phyloP scores from a whole-genome alignment of 805 yeast species.

The Monosporozyma aquatica region DNA sequence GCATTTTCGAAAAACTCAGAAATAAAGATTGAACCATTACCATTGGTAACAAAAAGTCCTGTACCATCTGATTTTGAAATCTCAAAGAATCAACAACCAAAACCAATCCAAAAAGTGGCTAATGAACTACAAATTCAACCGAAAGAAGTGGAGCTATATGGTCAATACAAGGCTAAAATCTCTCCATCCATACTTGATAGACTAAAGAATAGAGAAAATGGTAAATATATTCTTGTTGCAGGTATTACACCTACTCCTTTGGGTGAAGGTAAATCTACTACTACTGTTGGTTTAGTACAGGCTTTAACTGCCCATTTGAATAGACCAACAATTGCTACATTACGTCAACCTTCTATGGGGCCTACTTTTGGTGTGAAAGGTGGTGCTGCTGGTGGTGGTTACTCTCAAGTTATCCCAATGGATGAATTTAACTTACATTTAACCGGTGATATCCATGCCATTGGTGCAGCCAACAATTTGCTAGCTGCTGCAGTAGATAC shows the following conservation, averaged over 20 bases:
- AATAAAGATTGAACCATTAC: conserved; percentile 47
- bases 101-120: conserved; percentile 67
- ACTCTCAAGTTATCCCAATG: conserved; percentile 96
- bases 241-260: conserved; percentile 98
- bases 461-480: conserved; percentile 85
- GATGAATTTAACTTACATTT: conserved; percentile 96
- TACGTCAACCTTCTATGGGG: conserved; percentile 97
- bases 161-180: conserved; percentile 84
- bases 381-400: conserved; percentile 99
- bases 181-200: conserved; percentile 61
- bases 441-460: conserved; percentile 97
- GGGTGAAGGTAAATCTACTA: conserved; percentile 96
- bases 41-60: conserved; percentile 46
- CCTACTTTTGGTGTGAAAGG: conserved; percentile 98
- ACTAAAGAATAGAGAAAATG: conserved; percentile 53
- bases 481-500: conserved; percentile 96
- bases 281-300: conserved; percentile 94
- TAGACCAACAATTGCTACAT: conserved; percentile 81
- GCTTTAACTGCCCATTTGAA: conserved; percentile 87
- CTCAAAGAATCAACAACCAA: conserved; percentile 82
- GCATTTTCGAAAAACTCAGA: conserved; percentile 34
- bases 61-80: conserved; percentile 90
- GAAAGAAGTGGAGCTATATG: conserved; percentile 78
- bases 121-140: conserved; percentile 71
- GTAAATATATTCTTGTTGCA: conserved; percentile 84